Percentiles rank a stretch among this genome's conserved stretches.
Evolutionary conservation across 2,329 filamentous ascomycete genomes (phyloP).

Genomic region (Penicillium polonicum): DNA sequence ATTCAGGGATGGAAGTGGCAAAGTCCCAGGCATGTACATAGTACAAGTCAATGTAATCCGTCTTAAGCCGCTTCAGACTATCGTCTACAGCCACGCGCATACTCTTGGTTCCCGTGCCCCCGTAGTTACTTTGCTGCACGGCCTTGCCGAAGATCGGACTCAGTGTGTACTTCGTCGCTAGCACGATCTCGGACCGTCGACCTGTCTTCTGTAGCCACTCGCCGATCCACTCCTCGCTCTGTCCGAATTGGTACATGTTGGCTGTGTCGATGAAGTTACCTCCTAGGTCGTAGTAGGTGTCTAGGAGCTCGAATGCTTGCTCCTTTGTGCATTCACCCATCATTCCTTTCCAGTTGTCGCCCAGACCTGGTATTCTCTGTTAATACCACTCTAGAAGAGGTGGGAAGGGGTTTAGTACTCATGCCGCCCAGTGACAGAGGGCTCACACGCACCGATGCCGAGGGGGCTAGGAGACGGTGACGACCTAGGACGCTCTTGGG

Average conservation of each 20-base stretch:
- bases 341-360: conserved; percentile 17
- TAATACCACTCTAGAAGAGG: no score
- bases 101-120: conserved; percentile 37
- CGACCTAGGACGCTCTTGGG: conserved; percentile 14
- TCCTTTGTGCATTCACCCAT: conserved; percentile 47
- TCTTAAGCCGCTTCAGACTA: conserved; percentile 35
- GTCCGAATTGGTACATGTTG: conserved; percentile 49
- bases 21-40: conserved; percentile 59
- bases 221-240: conserved; percentile 51
- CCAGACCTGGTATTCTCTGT: conserved; percentile 17
- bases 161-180: not conserved
- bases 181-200: conserved; percentile 32
- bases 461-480: conserved; percentile 29
- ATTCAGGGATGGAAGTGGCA: conserved; percentile 61
- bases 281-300: conserved; percentile 47
- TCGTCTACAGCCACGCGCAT: conserved; percentile 30
- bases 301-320: conserved; percentile 47
- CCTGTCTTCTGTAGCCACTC: conserved; percentile 53
- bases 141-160: conserved; percentile 51
- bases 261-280: conserved; percentile 57
- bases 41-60: conserved; percentile 39
- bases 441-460: conserved; percentile 30
- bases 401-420: conserved; percentile 11
- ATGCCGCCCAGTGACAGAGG: conserved; percentile 37
- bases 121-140: conserved; percentile 42